Percentiles rank a stretch among this genome's conserved stretches.
These are phyloP conservation scores for Lactarius quietus DNA, from an alignment of 768 basidiomycete genomes.

Conservation along the genomic window DNA sequence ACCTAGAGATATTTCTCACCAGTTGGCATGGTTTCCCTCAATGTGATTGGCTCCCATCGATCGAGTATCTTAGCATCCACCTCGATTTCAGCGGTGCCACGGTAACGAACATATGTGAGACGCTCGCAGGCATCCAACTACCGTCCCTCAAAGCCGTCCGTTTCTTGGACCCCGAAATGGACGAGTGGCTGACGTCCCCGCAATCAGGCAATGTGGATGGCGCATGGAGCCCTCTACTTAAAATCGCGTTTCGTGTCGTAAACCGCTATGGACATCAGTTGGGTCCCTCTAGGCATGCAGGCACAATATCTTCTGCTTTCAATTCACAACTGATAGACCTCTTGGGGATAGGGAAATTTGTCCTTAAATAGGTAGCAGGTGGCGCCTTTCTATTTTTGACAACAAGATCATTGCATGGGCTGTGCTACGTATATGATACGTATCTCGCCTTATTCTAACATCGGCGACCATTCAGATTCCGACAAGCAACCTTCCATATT, in stretches of 20 bases:
- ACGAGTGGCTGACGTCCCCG: conserved; percentile 8
- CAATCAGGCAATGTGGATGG: conserved; percentile 10
- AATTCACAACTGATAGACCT: neutral
- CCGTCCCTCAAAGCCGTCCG: conserved; percentile 10
- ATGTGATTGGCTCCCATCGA: neutral
- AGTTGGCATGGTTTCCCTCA: conserved; percentile 9
- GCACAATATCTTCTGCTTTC: neutral
- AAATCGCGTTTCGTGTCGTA: conserved; percentile 9
- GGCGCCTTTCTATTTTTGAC: too few relatives aligned
- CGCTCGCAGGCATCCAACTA: conserved; percentile 5
- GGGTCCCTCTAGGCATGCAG: conserved; percentile 4
- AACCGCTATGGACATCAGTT: conserved; percentile 8
- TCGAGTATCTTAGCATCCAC: conserved; percentile 8
- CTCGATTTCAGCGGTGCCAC: neutral
- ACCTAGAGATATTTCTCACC: conserved; percentile 12
- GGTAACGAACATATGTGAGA: conserved; percentile 7
- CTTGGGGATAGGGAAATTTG: neutral
- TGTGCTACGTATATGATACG: too few relatives aligned
- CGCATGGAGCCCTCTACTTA: conserved; percentile 12
- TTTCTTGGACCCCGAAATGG: conserved; percentile 3
- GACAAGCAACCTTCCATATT: neutral
- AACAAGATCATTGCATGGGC: too few relatives aligned
- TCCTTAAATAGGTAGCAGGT: neutral
- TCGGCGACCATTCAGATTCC: neutral
- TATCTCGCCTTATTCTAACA: neutral